A percentile compares a stretch with the other conserved stretches of the same genome.
Evolutionary conservation across 768 basidiomycete species (phyloP).

Genomic region (Hirschioporus abietinus): DNA sequence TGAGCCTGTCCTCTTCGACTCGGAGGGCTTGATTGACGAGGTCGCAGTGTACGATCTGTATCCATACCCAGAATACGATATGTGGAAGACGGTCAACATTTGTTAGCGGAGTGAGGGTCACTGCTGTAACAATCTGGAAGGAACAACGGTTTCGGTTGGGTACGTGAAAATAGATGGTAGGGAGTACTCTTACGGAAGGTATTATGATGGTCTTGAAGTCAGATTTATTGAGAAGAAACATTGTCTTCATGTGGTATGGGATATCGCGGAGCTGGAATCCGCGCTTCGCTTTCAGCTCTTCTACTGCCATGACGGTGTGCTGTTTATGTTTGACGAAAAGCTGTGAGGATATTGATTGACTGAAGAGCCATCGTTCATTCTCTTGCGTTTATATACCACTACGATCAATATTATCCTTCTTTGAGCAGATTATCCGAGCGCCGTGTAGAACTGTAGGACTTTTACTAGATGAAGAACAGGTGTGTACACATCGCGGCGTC

Average conservation of each 20-base stretch:
- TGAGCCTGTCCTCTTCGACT: slow-evolving; percentile 20
- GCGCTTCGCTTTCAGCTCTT: not conserved
- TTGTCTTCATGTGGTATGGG: slow-evolving; percentile 19
- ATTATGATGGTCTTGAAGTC: slow-evolving; percentile 30
- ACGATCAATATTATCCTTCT: no score
- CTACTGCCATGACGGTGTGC: not conserved
- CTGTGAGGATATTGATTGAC: not conserved
- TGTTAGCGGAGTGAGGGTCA: slow-evolving; percentile 12
- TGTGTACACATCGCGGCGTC: no score
- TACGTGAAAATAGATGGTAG: not conserved
- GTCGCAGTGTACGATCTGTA: slow-evolving; percentile 28
- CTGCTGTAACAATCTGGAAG: slow-evolving; percentile 16
- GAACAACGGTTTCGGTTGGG: not conserved
- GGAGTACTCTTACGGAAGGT: slow-evolving; percentile 24
- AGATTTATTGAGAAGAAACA: slow-evolving; percentile 29
- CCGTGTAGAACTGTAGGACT: no score
- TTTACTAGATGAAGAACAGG: no score
- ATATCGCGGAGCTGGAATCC: not conserved
- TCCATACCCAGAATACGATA: slow-evolving; percentile 24
- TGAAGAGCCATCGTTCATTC: not conserved
- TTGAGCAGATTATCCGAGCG: no score
- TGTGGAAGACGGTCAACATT: slow-evolving; percentile 6
- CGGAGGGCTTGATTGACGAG: slow-evolving; percentile 21
- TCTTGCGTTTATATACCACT: no score
- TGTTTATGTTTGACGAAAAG: not conserved